Evolutionary conservation across 2,329 filamentous ascomycete genomes (phyloP), one percentile per base, ranked within the genome.

Genomic region (Talaromyces sp.): DNA sequence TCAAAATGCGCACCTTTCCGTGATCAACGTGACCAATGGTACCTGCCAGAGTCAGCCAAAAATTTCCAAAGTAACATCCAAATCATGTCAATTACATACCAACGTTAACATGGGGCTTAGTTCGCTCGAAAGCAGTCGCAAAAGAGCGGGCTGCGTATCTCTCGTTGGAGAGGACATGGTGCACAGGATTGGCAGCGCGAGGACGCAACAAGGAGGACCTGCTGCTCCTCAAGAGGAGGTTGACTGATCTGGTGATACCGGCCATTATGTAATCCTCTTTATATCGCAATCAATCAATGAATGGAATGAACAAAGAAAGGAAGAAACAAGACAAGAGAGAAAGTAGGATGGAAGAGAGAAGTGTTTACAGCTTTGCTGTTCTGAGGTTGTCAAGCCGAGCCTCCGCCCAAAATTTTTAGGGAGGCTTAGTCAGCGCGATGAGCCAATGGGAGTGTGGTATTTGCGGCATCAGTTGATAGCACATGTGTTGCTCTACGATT

Each of bases 21-120:
- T 99, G 94, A 87, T 99, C 95, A 82, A 99, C 95, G 85, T 99
- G 95, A 74, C 95, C 95, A 83, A 99, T 99, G 73, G 95, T 99
- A 80, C 90, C 90, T 93, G 57, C 22, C 47, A 39, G 27, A 65
- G 41, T 60, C 22, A 64, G 24, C 57, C 62, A 14, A 62, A 67
- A 52, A 52, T 49, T 31, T 13, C 47, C 31, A 45, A 56, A 10
- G 16, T 35, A 35, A 60, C 22, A 43, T 13, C 41, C 24, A 24
- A 6, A 54, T 45, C 35, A 43, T 33, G 27, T 10, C 59, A 49
- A 66, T 49, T 49, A 66, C 84, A 71, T 85, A 91, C 95, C 95
- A 76, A 99, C 95, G 84, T 99, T 99, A 71, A 99, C 94, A 80
- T 99, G 95, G 66, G 95, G 95, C 87, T 99, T 99, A 77, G 85